Evolutionary conservation across 169 alveolate genomes (phyloP), one percentile per base, ranked within the genome.

Genomic region (Cyclospora cayetanensis): DNA sequence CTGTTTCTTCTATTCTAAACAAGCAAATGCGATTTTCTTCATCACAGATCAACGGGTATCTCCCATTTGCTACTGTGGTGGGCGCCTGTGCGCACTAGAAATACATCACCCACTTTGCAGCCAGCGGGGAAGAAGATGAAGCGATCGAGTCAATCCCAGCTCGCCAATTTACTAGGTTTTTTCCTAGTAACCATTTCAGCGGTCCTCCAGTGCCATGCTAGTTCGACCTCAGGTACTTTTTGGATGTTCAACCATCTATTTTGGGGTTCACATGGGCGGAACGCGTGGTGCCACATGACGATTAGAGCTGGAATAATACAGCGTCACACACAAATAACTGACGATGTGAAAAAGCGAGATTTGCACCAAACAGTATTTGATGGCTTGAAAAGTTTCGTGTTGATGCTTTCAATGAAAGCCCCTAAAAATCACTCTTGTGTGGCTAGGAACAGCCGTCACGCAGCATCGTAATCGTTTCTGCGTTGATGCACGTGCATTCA

Each of bases 201-300:
- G 53, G 27, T 35, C 50, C n/a, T 31, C 53, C 66, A 80, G 55
- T 52, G 74, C 90, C 90, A 22, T 4, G 90, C 90, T 18, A 63
- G 25, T 42, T 53, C 76, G 39, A 34, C 20, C 2, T 55, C 90
- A 80, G 90, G 90, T 80, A 53, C 90, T 25, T 41, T 42, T n/a
- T n/a, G n/a, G n/a, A n/a, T n/a, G n/a, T n/a, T n/a, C n/a, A n/a
- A n/a, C n/a, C n/a, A n/a, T n/a, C n/a, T n/a, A n/a, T n/a, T n/a
- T n/a, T n/a, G n/a, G n/a, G n/a, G n/a, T n/a, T n/a, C n/a, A n/a
- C n/a, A n/a, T n/a, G n/a, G n/a, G n/a, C n/a, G n/a, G n/a, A n/a
- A n/a, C n/a, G n/a, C n/a, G n/a, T n/a, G n/a, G n/a, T n/a, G n/a
- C n/a, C n/a, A n/a, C n/a, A n/a, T n/a, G n/a, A n/a, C n/a, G n/a